These are phyloP conservation scores for Gossypium herbaceum DNA, from an alignment of 345 rosid genomes.

Conservation along the genomic window DNA sequence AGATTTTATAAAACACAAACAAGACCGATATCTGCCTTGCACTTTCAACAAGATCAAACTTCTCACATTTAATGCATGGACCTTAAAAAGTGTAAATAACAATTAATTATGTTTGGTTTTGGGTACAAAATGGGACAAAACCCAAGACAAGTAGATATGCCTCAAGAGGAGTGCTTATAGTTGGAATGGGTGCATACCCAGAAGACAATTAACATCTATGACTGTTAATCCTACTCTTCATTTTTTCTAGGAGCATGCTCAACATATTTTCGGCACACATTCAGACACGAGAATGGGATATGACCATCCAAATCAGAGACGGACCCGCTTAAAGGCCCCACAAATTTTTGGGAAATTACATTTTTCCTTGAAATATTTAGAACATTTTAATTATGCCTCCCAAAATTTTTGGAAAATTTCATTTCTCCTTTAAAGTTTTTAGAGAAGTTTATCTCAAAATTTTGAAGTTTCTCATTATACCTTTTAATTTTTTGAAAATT, in stretches of 20 bases:
- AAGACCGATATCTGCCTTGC: constrained; percentile 3
- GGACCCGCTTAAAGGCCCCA: no score
- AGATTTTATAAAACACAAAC: neutral
- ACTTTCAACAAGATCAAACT: neutral
- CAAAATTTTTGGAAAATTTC: no score
- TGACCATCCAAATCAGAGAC: neutral
- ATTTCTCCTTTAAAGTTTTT: no score
- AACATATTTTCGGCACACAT: neutral
- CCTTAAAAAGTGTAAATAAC: neutral
- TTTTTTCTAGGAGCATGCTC: neutral
- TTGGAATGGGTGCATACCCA: neutral
- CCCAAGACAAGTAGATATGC: neutral
- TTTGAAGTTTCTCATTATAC: no score
- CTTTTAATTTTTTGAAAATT: no score
- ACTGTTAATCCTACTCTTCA: neutral
- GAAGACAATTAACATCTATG: neutral
- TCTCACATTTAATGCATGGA: neutral
- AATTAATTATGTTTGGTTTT: neutral
- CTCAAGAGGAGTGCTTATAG: neutral
- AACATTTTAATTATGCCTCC: no score
- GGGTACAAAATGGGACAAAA: neutral
- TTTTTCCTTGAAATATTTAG: no score
- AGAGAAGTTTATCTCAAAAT: no score
- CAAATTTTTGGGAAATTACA: no score
- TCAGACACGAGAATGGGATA: neutral